phyloP scores from a whole-genome alignment of 352 stramenopile species.

The Phytophthora sojae region DNA sequence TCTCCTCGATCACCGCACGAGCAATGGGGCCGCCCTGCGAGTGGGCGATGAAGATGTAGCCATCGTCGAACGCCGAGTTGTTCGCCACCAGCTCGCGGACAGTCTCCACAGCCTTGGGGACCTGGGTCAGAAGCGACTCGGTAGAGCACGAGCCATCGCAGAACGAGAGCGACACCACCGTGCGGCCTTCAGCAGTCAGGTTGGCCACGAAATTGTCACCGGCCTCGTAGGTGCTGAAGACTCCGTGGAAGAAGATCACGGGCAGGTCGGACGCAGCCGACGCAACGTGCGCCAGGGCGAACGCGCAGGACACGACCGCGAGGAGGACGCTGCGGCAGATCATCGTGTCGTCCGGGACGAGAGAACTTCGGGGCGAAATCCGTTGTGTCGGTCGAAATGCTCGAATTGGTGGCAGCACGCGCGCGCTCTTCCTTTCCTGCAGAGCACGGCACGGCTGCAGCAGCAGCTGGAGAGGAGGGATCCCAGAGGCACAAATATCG shows the following conservation, averaged over 20 bases:
- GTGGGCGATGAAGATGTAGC: constrained; percentile 59
- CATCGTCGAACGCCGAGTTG: constrained; percentile 38
- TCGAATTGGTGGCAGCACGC: constrained; percentile 18
- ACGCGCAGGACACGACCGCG: constrained; percentile 9
- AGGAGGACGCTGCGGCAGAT: constrained; percentile 15
- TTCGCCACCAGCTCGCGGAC: constrained; percentile 33
- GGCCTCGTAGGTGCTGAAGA: constrained; percentile 22
- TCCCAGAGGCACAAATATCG: constrained; percentile 15
- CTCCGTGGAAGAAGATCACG: constrained; percentile 58
- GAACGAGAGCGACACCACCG: constrained; percentile 46
- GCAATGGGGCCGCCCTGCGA: constrained; percentile 49
- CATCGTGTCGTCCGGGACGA: constrained; percentile 14
- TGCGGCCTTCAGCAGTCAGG: constrained; percentile 36
- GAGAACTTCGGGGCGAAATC: constrained; percentile 23
- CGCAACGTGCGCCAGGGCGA: constrained; percentile 12
- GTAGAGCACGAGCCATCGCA: constrained; percentile 37
- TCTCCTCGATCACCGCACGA: constrained; percentile 52
- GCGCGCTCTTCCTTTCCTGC: constrained; percentile 11
- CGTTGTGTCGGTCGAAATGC: constrained; percentile 20
- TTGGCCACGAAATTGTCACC: constrained; percentile 34
- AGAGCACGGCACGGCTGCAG: background rate
- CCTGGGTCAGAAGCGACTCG: constrained; percentile 32
- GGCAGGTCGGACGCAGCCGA: constrained; percentile 28
- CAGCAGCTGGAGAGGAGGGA: constrained; percentile 16
- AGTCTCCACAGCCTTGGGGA: constrained; percentile 38